Evolutionary conservation across 495 filamentous ascomycete genomes (phyloP), one percentile per base, ranked within the genome.

Genomic region (Oidiodendron maius): DNA sequence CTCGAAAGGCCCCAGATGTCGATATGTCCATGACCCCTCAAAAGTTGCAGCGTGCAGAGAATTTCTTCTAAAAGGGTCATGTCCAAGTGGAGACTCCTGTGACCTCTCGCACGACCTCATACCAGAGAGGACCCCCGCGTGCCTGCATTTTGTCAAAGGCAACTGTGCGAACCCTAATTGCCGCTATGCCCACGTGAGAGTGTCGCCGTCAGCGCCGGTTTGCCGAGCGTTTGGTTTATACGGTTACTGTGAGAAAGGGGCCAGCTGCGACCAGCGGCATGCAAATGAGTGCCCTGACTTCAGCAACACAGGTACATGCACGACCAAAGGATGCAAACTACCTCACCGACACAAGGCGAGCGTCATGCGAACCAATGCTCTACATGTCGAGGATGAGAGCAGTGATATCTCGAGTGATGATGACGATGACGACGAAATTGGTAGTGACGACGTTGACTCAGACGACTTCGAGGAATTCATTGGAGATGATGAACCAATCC

Each of bases 1-100:
- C 62, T 71, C 81, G 42, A 86, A 86, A 65, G 89, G 90, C 43
- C 83, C 85, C 1, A 65, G 66, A 36, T 98, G 93, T 64, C 85
- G 75, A 36, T 94, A 86, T 63, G 70, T 81, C 52, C 93, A 98
- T 72, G 88, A 97, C 56, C 80, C 84, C 20, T 75, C 80, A 52
- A 93, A 89, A 70, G 89, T 94, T 57, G 89, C 93, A 32, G 86
- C 94, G 40, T 98, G 93, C 81, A 89, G 84, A 61, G 81, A 84
- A 46, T 95, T 84, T 62, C 76, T 96, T 44, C 75, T 82, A 49
- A 87, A 83, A 67, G 86, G 86, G 61, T 72, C 80, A 54, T 98
- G 93, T 70, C 70, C 71, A 47, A 78, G 78, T 66, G 90, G 89
- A 65, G 81, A 82, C 58, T 76, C 77, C 62, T 98, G 93, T 72